phyloP scores from a whole-genome alignment of 2,329 filamentous ascomycete genomes.

The Arthrobotrys sinensis region DNA sequence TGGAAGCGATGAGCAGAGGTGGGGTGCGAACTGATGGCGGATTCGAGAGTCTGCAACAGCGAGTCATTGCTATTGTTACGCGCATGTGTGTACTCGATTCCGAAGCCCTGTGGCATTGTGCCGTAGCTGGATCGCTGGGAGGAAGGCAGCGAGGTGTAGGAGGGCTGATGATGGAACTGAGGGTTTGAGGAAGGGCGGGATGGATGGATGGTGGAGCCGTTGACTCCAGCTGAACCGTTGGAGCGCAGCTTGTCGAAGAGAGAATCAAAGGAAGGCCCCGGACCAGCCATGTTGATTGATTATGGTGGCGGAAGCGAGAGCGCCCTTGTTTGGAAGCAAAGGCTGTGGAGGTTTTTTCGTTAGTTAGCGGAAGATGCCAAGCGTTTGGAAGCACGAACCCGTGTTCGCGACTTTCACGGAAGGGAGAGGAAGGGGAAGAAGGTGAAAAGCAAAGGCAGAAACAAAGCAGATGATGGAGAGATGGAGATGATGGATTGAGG shows the following conservation, averaged over 20 bases:
- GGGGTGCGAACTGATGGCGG: constrained; percentile 62
- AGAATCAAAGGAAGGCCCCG: constrained; percentile 50
- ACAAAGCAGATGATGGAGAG: constrained; percentile 37
- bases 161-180: constrained; percentile 42
- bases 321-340: constrained; percentile 1
- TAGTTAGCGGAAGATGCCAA: constrained; percentile 41
- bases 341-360: background rate
- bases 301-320: background rate
- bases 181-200: constrained; percentile 52
- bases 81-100: constrained; percentile 48
- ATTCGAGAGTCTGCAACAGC: constrained; percentile 59
- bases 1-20: constrained; percentile 64
- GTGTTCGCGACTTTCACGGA: constrained; percentile 40
- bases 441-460: background rate
- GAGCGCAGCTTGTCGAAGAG: constrained; percentile 56
- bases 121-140: constrained; percentile 51
- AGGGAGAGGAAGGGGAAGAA: constrained; percentile 30
- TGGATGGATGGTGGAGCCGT: constrained; percentile 12
- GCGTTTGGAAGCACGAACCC: constrained; percentile 8
- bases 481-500: constrained; percentile 60
- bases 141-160: constrained; percentile 24
- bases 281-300: constrained; percentile 36
- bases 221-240: constrained; percentile 10
- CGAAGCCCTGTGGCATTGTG: constrained; percentile 37
- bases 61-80: constrained; percentile 55